Base-by-base conservation (phyloP, 179 eudicot species). In the Spinacia oleracea region DNA sequence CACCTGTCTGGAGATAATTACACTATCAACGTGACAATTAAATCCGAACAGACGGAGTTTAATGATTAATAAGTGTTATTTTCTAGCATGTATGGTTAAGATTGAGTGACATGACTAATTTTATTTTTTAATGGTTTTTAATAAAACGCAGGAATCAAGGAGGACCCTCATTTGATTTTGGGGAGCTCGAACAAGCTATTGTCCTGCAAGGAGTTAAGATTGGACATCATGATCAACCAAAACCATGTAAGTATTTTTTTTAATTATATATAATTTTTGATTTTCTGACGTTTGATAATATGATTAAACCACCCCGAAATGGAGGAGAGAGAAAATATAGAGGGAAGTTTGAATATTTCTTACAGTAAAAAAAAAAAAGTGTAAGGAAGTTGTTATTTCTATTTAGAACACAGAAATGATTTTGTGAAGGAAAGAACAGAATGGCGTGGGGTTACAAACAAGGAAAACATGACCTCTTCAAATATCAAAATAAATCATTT, bases 101-200 rank as follows among this genome's bases (percentile, higher is more conserved):
- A 58, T n/a, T 20, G 14, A 25, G 21, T 72, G 74, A 73, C 55
- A 40, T 45, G 48, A 46, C 53, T 79, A 18, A 23, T 56, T 20
- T 2, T 70, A 50, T 40, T 56, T 25, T 66, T 73, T 72, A 6
- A 46, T 42, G 25, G 27, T 18, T 2, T n/a, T 45, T 16, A 31
- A 32, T 2, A 9, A 63, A 79, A 73, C 73, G 66, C 87, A 96
- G 97, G 42, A 85, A 93, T 83, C 98, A 89, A 89, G 97, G 89
- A 86, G 92, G 99, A 86, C 84, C 94, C 35, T 77, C 88, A 71
- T 92, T 91, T 92, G 97, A 89, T 88, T 96, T 96, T 86, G 97
- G 98, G 48, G 99, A 89, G 91, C 92, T 96, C 31, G 98, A 96
- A 77, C 90, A 90, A 83, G 97, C 98, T 72, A 87, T 96, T 74